Percentiles rank a stretch among this genome's conserved stretches.
Evolutionary conservation across 441 rosid species (phyloP).

Genomic region (Populus hybrid): DNA sequence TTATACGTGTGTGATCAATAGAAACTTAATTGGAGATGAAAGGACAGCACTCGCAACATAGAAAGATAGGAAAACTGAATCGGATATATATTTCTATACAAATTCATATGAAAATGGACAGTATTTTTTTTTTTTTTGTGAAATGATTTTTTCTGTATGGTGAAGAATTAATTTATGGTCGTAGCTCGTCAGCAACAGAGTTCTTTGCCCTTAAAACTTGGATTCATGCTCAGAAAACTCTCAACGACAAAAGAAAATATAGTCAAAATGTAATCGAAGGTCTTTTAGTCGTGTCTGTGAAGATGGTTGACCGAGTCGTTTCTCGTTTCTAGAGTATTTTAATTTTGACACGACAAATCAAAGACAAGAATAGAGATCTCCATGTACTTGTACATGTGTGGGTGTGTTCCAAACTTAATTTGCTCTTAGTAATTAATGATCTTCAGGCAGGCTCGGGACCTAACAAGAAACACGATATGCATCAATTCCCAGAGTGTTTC

Average conservation of each 20-base stretch:
- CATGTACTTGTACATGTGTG: too few species aligned
- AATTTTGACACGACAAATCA: not conserved
- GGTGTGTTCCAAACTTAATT: not conserved
- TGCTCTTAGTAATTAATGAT: not conserved
- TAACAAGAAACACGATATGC: constrained; percentile 18
- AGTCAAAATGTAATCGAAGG: too few species aligned
- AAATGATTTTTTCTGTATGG: not conserved
- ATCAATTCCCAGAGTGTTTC: constrained; percentile 31
- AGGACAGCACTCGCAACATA: too few species aligned
- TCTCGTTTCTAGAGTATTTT: not conserved
- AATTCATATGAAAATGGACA: too few species aligned
- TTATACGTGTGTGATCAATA: too few species aligned
- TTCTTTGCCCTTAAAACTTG: not conserved
- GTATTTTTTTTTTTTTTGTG: not conserved
- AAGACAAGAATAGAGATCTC: not conserved
- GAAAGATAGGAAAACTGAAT: too few species aligned
- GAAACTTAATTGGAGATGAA: too few species aligned
- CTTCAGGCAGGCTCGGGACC: not conserved
- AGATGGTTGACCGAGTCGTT: not conserved
- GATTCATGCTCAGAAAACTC: not conserved
- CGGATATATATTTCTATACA: too few species aligned
- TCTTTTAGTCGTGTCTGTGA: not conserved
- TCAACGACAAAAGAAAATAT: not conserved
- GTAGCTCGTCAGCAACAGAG: not conserved
- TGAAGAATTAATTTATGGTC: not conserved